Evolutionary conservation across 495 filamentous ascomycete species (phyloP).

Genomic region (Penicillium flavigenum): DNA sequence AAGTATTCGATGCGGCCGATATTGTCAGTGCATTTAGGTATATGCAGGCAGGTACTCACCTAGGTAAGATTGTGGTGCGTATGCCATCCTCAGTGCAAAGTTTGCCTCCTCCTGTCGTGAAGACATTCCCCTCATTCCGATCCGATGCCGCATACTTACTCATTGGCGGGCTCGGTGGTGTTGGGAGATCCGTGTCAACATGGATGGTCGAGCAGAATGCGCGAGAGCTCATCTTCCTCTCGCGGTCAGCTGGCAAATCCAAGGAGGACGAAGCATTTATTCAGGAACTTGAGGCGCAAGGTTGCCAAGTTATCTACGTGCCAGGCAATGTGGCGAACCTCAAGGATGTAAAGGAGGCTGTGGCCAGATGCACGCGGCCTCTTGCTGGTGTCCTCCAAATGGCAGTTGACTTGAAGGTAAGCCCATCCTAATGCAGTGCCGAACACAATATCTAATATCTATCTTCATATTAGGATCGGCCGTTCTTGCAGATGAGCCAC

Average conservation of each 20-base stretch:
- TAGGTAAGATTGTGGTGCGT: constrained; percentile 34
- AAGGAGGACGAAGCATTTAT: constrained; percentile 25
- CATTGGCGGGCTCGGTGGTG: constrained; percentile 51
- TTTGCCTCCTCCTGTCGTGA: background rate
- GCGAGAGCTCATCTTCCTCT: constrained; percentile 48
- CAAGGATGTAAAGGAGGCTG: constrained; percentile 12
- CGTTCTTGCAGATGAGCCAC: constrained; percentile 4
- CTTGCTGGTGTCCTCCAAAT: constrained; percentile 33
- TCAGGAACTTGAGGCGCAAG: constrained; percentile 32
- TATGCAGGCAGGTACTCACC: constrained; percentile 45
- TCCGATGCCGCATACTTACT: constrained; percentile 37
- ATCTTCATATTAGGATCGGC: background rate
- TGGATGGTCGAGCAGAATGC: constrained; percentile 60
- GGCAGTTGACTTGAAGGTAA: constrained; percentile 31
- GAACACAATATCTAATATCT: background rate
- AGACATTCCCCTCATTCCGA: constrained; percentile 6
- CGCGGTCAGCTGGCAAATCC: constrained; percentile 20
- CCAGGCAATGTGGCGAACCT: constrained; percentile 17
- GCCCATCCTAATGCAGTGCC: background rate
- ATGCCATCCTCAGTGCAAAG: constrained; percentile 10
- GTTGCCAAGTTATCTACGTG: constrained; percentile 18
- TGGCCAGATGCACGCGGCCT: constrained; percentile 6
- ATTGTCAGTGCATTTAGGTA: constrained; percentile 47
- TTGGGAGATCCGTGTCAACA: constrained; percentile 53
- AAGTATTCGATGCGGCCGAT: constrained; percentile 38